phyloP scores from a whole-genome alignment of 1,284 basidiomycete species.

The Volvariella surrecta region DNA sequence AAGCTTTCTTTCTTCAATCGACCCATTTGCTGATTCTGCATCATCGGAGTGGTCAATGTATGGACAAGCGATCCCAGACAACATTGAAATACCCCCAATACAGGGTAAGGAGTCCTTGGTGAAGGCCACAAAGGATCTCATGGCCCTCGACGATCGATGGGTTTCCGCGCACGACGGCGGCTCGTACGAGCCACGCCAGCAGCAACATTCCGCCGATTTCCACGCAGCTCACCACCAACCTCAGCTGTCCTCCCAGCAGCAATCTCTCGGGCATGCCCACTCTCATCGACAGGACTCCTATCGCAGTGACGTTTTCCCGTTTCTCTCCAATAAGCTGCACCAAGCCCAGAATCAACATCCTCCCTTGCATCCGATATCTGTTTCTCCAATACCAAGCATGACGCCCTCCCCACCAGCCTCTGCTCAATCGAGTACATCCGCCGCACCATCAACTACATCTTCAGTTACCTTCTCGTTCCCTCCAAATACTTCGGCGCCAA shows the following conservation, averaged over 20 bases:
- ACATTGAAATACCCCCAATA: slow-evolving; percentile 20
- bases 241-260: slow-evolving; percentile 2
- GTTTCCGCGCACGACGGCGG: not conserved
- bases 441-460: slow-evolving; percentile 5
- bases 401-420: slow-evolving; percentile 6
- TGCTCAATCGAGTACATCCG: slow-evolving; percentile 5
- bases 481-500: not conserved
- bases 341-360: slow-evolving; percentile 14
- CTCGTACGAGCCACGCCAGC: slow-evolving; percentile 1
- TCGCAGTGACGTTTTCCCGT: slow-evolving; percentile 21
- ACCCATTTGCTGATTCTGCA: slow-evolving; percentile 20
- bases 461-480: not conserved
- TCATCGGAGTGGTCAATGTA: slow-evolving; percentile 26
- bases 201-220: slow-evolving; percentile 5
- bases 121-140: slow-evolving; percentile 67
- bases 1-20: slow-evolving; percentile 31
- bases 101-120: slow-evolving; percentile 49
- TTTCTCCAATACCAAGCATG: slow-evolving; percentile 3
- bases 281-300: slow-evolving; percentile 15
- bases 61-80: slow-evolving; percentile 12
- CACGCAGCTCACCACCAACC: slow-evolving; percentile 14
- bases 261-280: slow-evolving; percentile 13
- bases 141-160: slow-evolving; percentile 43
- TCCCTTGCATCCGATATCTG: slow-evolving; percentile 4
- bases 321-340: slow-evolving; percentile 17